Base-by-base conservation (phyloP, 2,329 filamentous ascomycete species). In the Dothistroma pini region DNA sequence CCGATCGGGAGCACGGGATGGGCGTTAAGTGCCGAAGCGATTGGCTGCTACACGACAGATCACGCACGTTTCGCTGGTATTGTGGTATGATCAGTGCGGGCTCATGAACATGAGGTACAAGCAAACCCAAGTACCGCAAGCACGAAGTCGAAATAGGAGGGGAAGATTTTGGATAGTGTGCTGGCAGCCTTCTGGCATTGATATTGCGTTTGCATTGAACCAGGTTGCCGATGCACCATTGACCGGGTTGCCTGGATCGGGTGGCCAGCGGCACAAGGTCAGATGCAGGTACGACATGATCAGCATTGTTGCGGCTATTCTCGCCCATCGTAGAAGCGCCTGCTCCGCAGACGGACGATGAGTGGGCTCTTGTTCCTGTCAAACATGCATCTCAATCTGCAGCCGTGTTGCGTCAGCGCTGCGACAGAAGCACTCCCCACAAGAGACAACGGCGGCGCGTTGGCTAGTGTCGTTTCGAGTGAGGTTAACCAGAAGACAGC, bases 271-370 rank as follows among this genome's bases (percentile, higher is more conserved):
- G 34, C 59, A 59, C 56, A 58, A 51, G 48, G 56, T 48, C 62
- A 56, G 58, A 59, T 61, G 66, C 66, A 66, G 66, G 66, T 64
- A 68, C 66, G 49, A 62, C 66, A 59, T 60, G 56, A 65, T 68
- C 64, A 59, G 56, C 66, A 63, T 60, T 64, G 63, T 59, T 56
- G 53, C 48, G 51, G 29, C 51, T 53, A 35, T 53, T 35, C 31
- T 53, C 7, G 51, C 51, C 22, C 25, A 29, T 21, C n/a, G 25
- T 29, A 4, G 16, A 32, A 7, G 8, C 51, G 22, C 31, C 16
- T 12, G 16, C 29, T 31, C 25, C 51, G 6, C 31, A 35, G n/a
- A 35, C 10, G 51, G 29, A 34, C 51, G 1, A 11, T n/a, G 22
- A 34, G 22, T 53, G 50, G 56, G 50, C 50, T 61, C 56, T 59